These are phyloP conservation scores for Metarhizium robertsii DNA, from an alignment of 2,329 filamentous ascomycete genomes.

Conservation along the genomic window DNA sequence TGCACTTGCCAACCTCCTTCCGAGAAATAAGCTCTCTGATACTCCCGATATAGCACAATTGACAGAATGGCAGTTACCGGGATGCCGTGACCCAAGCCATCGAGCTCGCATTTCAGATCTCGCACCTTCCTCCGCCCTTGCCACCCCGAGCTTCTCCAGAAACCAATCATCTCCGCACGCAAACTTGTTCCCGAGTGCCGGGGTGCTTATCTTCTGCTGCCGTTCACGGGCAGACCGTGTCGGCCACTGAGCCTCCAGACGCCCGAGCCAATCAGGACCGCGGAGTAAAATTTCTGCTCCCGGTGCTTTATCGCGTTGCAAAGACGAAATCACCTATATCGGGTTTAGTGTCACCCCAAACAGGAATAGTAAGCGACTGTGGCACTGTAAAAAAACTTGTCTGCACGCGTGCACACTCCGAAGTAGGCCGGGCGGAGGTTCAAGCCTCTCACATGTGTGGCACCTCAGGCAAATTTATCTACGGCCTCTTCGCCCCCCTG, in stretches of 20 bases:
- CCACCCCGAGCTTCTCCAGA: not conserved
- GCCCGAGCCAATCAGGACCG: slow-evolving; percentile 6
- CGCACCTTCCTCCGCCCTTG: not conserved
- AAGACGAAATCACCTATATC: not conserved
- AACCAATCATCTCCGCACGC: not conserved
- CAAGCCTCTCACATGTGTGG: not conserved
- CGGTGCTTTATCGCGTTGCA: slow-evolving; percentile 10
- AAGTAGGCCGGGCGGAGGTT: not conserved
- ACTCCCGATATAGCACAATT: not conserved
- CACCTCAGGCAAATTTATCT: slow-evolving; percentile 5
- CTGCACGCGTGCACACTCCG: not conserved
- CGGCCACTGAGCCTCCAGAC: not conserved
- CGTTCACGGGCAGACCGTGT: not conserved
- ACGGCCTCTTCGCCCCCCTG: not conserved
- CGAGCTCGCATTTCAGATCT: not conserved
- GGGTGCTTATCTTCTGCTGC: not conserved
- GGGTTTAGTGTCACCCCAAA: not conserved
- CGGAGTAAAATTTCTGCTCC: slow-evolving; percentile 1
- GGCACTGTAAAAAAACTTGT: slow-evolving; percentile 3
- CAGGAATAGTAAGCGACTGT: slow-evolving; percentile 6
- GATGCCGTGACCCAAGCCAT: not conserved
- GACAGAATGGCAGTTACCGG: not conserved
- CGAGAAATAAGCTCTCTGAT: not conserved
- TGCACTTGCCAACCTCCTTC: too few relatives aligned
- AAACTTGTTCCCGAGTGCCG: not conserved